Evolutionary conservation across 495 filamentous ascomycete genomes (phyloP), one percentile per base, ranked within the genome.

Genomic region (Lasiosphaeriaceae sp.): DNA sequence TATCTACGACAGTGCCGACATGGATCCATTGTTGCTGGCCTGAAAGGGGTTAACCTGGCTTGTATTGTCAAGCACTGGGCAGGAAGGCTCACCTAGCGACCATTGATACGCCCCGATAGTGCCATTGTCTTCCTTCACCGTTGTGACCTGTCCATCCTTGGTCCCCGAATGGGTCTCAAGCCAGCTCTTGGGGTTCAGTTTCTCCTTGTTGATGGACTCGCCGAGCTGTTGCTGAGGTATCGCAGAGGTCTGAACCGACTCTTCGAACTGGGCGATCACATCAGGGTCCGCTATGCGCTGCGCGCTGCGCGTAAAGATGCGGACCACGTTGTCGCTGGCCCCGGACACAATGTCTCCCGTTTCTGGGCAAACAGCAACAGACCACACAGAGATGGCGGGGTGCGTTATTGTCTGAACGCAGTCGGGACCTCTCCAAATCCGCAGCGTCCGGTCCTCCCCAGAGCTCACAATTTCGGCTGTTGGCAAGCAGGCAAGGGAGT

Each of bases 361-460:
- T 49, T 87, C 86, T 6, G 76, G 47, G 64, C 89, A 94, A 21
- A 81, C 89, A 4, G 92, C 89, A 43, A 99, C 90, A 41, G 83
- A 76, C 95, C 95, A 99, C 1, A 99, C 92, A 0, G 92, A 96
- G 37, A 97, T 96, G 12, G 95, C 95, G 35, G 95, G 95, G 68
- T 96, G 95, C 4, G 92, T 96, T 56, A 99, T 97, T 11, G 91
- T 96, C 72, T 99, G 95, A 52, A 96, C 74, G 66, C 92, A 97
- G 48, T 92, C 77, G 17, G 71, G 82, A 37, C 85, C 86, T 58
- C 82, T 84, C 95, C 95, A 99, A 64, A 99, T 78, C 49, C 90
- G 79, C 17, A 93, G 82, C 9, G 95, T 96, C 47, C 95, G 85
- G 72, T 99, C 95, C 70, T 99, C 95, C 11, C 90, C 90, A 2